Base-by-base conservation (phyloP, 2,329 filamentous ascomycete species). In the Botryotinia narcissicola region DNA sequence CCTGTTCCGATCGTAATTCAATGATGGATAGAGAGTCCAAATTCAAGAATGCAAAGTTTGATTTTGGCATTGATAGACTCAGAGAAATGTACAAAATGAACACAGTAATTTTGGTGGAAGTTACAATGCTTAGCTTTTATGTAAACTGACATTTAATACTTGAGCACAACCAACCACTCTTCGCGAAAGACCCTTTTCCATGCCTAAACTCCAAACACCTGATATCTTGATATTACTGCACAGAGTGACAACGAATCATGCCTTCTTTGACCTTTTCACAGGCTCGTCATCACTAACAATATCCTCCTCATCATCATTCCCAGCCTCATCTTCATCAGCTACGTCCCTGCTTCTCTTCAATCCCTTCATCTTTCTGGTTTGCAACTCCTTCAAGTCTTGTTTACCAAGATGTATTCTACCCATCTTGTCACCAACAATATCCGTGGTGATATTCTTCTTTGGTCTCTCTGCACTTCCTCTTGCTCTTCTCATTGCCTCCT, bases 301-400 rank as follows among this genome's bases (percentile, higher is more conserved):
- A 77, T 85, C 85, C 73, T 84, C 85, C 73, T 84, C 86, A 2
- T 69, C 70, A 87, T 86, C 60, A 80, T 85, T 84, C 25, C 79
- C 85, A 6, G 84, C 86, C 70, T 87, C 89, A 37, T 85, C 86
- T 60, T 86, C 87, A 69, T 84, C 85, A 70, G 87, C 86, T 37
- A 89, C 84, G 75, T 90, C 90, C 72, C 93, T 89, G 76, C 88
- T 90, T 77, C 96, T 88, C 89, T 98, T 99, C 78, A 99, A 84
- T 78, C 95, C 96, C 90, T 99, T 99, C 95, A 99, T 98, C 90
- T 99, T 99, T 81, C 96, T 91, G 71, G 95, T 97, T 86, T 99
- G 96, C 83, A 99, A 83, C 79, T 92, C 89, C 81, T 86, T 87
- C 74, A 99, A 87, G 84, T 99, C 94, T 84, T 98, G 94, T 85